Evolutionary conservation across 2,329 filamentous ascomycete species (phyloP).

Genomic region (Pseudogymnoascus sp.): DNA sequence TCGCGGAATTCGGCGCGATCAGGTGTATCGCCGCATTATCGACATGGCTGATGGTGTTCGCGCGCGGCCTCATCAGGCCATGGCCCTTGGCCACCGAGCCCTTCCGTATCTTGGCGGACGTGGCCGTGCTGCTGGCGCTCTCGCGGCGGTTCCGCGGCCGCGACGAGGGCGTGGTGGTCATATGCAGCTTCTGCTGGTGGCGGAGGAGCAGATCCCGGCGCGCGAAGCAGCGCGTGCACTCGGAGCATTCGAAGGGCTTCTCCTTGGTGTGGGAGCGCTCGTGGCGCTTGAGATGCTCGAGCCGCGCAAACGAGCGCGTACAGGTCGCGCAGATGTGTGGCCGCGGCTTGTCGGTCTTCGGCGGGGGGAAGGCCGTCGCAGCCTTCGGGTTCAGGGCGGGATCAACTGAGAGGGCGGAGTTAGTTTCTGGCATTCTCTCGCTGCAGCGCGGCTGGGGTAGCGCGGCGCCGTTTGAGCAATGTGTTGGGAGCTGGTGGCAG

Average conservation of each 20-base stretch:
- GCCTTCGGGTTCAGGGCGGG: constrained; percentile 17
- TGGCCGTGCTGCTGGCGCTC: constrained; percentile 65
- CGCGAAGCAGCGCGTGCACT: constrained; percentile 91
- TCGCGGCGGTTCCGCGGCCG: constrained; percentile 82
- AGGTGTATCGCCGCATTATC: constrained; percentile 69
- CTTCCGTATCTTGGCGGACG: constrained; percentile 71
- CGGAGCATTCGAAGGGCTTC: constrained; percentile 95
- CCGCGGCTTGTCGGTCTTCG: constrained; percentile 94
- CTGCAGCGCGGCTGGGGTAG: constrained; percentile 10
- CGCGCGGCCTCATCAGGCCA: constrained; percentile 68
- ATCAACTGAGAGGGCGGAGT: constrained; percentile 4
- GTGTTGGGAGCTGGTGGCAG: background rate
- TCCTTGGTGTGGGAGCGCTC: constrained; percentile 95
- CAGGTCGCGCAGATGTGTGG: constrained; percentile 92
- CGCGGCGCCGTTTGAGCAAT: constrained; percentile 9
- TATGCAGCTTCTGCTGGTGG: constrained; percentile 97
- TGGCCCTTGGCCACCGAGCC: constrained; percentile 62
- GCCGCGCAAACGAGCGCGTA: constrained; percentile 79
- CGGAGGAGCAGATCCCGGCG: constrained; percentile 82
- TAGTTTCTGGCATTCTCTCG: background rate
- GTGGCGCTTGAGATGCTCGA: constrained; percentile 95
- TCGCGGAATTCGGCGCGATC: constrained; percentile 42
- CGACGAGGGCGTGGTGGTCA: constrained; percentile 79
- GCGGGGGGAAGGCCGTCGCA: constrained; percentile 50
- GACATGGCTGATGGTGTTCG: constrained; percentile 93